Conservation (phyloP, 352 stramenopile species). For the Phytopythium kandeliae region DNA sequence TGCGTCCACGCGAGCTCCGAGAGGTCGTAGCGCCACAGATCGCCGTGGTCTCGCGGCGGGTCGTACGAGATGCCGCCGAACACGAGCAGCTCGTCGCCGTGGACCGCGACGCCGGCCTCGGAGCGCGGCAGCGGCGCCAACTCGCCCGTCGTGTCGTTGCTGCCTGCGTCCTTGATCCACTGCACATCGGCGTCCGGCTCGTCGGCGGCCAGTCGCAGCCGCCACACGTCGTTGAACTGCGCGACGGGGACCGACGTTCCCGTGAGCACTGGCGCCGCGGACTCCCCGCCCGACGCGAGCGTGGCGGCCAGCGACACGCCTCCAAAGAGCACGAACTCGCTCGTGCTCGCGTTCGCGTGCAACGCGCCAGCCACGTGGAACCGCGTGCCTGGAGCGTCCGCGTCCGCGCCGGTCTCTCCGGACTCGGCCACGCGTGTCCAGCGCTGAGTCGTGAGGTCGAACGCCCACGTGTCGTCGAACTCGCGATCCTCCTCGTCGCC, state of each 20-base stretch:
- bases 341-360: conserved; percentile 30
- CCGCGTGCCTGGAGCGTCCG: conserved; percentile 21
- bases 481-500: conserved; percentile 34
- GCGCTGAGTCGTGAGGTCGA: conserved; percentile 27
- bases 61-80: conserved; percentile 73
- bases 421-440: conserved; percentile 24
- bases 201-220: conserved; percentile 21
- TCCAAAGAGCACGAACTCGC: conserved; percentile 49
- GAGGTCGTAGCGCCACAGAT: conserved; percentile 65
- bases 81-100: conserved; percentile 48
- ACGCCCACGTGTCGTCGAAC: conserved; percentile 71
- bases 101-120: conserved; percentile 40
- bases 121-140: conserved; percentile 28
- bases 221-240: conserved; percentile 54
- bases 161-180: conserved; percentile 32
- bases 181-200: background rate
- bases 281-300: conserved; percentile 2
- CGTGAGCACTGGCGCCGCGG: background rate
- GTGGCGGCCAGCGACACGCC: conserved; percentile 30
- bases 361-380: conserved; percentile 39
- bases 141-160: conserved; percentile 5
- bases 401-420: conserved; percentile 5
- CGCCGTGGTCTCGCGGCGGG: conserved; percentile 37
- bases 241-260: conserved; percentile 18
- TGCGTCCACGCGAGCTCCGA: conserved; percentile 30